A percentile compares a stretch with the other conserved stretches of the same genome.
Evolutionary conservation across 1,284 basidiomycete species (phyloP).

Genomic region (Calocybe gambosa): DNA sequence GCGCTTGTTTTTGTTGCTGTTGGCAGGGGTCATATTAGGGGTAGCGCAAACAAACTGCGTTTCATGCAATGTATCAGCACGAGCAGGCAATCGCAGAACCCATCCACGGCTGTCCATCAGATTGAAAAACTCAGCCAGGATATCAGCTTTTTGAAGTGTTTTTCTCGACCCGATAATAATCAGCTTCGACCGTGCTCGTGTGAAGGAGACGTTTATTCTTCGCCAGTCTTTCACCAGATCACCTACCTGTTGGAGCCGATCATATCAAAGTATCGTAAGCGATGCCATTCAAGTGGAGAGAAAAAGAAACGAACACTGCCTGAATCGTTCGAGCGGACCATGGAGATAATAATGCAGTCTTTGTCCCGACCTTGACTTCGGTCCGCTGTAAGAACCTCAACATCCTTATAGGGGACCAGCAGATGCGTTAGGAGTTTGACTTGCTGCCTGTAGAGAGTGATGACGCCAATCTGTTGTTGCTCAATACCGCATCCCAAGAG

Average conservation of each 20-base stretch:
- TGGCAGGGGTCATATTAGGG: slow-evolving; percentile 6
- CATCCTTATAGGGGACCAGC: slow-evolving; percentile 41
- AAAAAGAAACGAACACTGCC: slow-evolving; percentile 49
- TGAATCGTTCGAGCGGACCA: slow-evolving; percentile 82
- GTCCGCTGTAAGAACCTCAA: slow-evolving; percentile 95
- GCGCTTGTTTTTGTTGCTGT: slow-evolving; percentile 8
- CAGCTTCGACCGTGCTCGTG: slow-evolving; percentile 85
- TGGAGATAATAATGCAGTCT: slow-evolving; percentile 88
- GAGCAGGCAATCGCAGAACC: slow-evolving; percentile 53
- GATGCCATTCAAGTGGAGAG: not conserved
- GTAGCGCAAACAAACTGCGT: not conserved
- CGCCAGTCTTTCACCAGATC: slow-evolving; percentile 94
- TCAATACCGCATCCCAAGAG: slow-evolving; percentile 63
- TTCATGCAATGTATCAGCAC: slow-evolving; percentile 50
- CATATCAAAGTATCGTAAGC: not conserved
- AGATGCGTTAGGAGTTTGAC: slow-evolving; percentile 75
- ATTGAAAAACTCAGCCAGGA: slow-evolving; percentile 68
- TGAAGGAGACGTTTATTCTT: slow-evolving; percentile 94
- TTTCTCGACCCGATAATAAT: slow-evolving; percentile 82
- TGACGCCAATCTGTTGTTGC: slow-evolving; percentile 75
- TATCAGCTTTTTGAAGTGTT: slow-evolving; percentile 58
- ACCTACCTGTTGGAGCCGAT: slow-evolving; percentile 53
- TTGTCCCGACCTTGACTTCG: slow-evolving; percentile 96
- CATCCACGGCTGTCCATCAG: slow-evolving; percentile 69
- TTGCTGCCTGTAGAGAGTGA: slow-evolving; percentile 93